These are phyloP conservation scores for Apiospora sp. DNA, from an alignment of 2,329 filamentous ascomycete genomes.

Conservation along the genomic window DNA sequence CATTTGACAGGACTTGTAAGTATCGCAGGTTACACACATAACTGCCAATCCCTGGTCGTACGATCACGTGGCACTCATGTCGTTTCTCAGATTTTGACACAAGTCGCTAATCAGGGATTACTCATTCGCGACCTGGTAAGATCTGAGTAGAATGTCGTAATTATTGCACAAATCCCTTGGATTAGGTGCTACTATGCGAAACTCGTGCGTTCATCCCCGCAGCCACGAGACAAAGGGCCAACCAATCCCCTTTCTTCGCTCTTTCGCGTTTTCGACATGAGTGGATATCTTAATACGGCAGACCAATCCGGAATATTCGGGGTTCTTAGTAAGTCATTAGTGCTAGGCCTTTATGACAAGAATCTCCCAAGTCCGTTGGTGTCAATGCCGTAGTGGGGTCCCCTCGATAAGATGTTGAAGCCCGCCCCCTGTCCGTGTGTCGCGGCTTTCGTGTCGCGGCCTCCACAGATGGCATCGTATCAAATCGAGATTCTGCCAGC, in stretches of 20 bases:
- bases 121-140: neutral
- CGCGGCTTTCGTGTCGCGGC: neutral
- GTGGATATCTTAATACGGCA: neutral
- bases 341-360: no score
- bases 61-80: neutral
- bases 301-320: neutral
- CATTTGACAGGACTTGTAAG: no score
- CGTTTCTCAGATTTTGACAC: neutral
- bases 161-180: neutral
- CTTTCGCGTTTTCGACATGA: neutral
- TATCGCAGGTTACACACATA: no score
- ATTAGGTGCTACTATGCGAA: neutral
- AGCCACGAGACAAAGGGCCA: neutral
- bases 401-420: neutral
- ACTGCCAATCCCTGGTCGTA: no score
- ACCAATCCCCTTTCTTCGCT: neutral
- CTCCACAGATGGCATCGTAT: no score
- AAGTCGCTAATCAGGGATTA: neutral
- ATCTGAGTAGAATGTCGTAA: neutral
- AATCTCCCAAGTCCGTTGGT: neutral
- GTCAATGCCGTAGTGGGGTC: neutral
- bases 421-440: neutral
- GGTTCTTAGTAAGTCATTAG: no score
- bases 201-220: neutral
- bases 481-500: neutral